A percentile compares a stretch with the other conserved stretches of the same genome.
Conservation (phyloP, 257 asterid genomes). For the Plectranthus barbatus region DNA sequence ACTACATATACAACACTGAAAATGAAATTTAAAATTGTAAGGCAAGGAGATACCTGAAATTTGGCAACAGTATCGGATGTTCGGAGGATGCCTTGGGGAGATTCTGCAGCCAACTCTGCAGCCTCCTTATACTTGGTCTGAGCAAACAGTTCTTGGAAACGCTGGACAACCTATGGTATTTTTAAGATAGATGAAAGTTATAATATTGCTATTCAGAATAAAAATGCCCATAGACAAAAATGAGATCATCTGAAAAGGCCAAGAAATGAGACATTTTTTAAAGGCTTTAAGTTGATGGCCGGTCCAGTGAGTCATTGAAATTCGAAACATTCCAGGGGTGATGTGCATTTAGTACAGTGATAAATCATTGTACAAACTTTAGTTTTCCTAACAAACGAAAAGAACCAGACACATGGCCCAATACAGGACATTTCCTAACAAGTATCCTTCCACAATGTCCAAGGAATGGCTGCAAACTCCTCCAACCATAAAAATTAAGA, state of each 20-base stretch:
- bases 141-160: constrained; percentile 96
- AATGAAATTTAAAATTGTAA: background rate
- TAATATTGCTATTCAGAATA: background rate
- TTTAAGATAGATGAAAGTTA: constrained; percentile 12
- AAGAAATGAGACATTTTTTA: background rate
- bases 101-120: constrained; percentile 99
- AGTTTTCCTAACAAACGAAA: too few species aligned
- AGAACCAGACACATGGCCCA: constrained; percentile 1
- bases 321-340: background rate
- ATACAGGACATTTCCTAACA: constrained; percentile 6
- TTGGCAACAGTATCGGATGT: constrained; percentile 96
- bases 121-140: constrained; percentile 99
- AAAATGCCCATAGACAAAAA: background rate
- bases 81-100: constrained; percentile 98
- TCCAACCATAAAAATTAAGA: background rate
- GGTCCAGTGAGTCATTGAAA: background rate
- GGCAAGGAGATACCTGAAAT: constrained; percentile 61
- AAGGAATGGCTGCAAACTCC: constrained; percentile 1
- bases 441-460: background rate
- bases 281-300: background rate
- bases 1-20: background rate
- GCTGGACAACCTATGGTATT: constrained; percentile 81
- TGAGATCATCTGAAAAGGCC: background rate
- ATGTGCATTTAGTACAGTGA: constrained; percentile 7
- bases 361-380: background rate